Conservation (phyloP, 805 yeast species). For the Zygosaccharomyces bisporus region DNA sequence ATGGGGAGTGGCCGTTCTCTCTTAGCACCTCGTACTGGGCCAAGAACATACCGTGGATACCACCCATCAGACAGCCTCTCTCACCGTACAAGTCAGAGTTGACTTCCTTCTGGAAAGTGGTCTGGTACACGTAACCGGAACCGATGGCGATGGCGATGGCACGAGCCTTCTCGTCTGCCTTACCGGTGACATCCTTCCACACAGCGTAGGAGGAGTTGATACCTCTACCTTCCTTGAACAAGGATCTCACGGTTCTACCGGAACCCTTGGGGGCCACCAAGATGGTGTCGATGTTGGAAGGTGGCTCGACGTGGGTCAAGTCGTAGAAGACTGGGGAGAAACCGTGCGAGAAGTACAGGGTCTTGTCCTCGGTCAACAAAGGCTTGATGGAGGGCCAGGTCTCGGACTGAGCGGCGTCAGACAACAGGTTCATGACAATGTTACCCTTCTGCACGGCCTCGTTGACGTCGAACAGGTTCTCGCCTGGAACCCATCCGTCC, state of each 20-base stretch:
- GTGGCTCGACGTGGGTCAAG: conserved; percentile 94
- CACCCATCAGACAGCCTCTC: conserved; percentile 99
- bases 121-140: conserved; percentile 99
- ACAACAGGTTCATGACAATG: conserved; percentile 92
- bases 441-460: conserved; percentile 95
- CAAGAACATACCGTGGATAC: conserved; percentile 99
- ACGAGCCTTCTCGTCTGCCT: conserved; percentile 98
- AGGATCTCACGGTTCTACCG: conserved; percentile 98
- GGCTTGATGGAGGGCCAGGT: conserved; percentile 90
- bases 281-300: conserved; percentile 92
- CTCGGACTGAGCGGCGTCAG: conserved; percentile 99
- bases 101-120: conserved; percentile 98
- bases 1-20: conserved; percentile 99
- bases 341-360: conserved; percentile 98
- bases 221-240: conserved; percentile 99
- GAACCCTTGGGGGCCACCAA: conserved; percentile 99
- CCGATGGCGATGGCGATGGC: conserved; percentile 99
- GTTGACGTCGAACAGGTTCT: conserved; percentile 89
- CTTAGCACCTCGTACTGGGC: conserved; percentile 99
- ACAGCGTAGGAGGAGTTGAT: conserved; percentile 99
- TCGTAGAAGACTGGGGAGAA: conserved; percentile 99
- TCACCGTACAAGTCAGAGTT: conserved; percentile 99
- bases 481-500: conserved; percentile 99
- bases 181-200: conserved; percentile 98
- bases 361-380: conserved; percentile 91